phyloP scores from a whole-genome alignment of 2,329 filamentous ascomycete genomes.

The Tolypocladium ovalisporum region DNA sequence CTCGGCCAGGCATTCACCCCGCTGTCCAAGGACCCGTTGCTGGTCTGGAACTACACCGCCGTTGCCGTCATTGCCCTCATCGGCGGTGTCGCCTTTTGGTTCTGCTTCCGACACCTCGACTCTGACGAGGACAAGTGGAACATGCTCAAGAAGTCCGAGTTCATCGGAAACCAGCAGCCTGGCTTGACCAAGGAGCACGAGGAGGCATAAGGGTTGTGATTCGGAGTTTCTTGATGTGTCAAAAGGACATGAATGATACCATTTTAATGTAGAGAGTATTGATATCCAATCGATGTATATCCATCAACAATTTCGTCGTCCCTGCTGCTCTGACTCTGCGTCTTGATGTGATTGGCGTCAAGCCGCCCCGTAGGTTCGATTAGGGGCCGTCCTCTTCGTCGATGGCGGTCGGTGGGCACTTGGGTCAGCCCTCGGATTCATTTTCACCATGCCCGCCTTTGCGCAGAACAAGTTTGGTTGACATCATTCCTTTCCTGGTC shows the following conservation, averaged over 20 bases:
- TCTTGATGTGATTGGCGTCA: neutral
- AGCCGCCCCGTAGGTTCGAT: neutral
- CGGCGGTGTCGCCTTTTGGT: constrained; percentile 57
- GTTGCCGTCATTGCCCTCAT: constrained; percentile 48
- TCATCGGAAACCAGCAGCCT: constrained; percentile 26
- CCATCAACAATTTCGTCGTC: neutral
- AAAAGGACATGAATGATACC: constrained; percentile 2
- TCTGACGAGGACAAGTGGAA: constrained; percentile 59
- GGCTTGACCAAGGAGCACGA: constrained; percentile 14
- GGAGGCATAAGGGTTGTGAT: neutral
- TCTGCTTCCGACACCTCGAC: constrained; percentile 55
- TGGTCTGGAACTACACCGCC: constrained; percentile 61
- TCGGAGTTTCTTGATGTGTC: neutral
- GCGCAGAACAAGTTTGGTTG: no score
- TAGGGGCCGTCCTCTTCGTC: neutral
- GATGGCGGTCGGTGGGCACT: no score
- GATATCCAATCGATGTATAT: neutral
- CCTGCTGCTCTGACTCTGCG: neutral
- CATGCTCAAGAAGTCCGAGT: constrained; percentile 38
- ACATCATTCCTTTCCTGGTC: no score
- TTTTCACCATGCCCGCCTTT: no score
- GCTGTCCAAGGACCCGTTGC: constrained; percentile 50
- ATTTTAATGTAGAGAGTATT: neutral
- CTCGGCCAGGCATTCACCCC: constrained; percentile 58
- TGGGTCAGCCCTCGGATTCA: neutral